phyloP scores from a whole-genome alignment of 768 basidiomycete species.

The Pisolithus orientalis region DNA sequence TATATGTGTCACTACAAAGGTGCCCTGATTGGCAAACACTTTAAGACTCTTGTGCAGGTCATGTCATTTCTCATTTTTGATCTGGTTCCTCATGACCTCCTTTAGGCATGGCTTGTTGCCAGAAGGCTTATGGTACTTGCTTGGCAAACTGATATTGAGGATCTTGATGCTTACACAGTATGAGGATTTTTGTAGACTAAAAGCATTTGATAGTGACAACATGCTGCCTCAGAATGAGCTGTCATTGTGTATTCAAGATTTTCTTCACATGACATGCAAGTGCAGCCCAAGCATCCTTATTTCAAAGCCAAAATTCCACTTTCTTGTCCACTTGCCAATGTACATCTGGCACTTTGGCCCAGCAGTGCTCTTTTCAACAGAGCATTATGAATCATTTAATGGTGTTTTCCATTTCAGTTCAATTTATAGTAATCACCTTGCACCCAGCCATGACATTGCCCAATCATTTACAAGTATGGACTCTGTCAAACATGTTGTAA shows the following conservation, averaged over 20 bases:
- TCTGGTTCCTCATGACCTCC: conserved; percentile 18
- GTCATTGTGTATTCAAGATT: conserved; percentile 15
- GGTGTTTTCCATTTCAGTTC: conserved; percentile 19
- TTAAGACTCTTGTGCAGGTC: conserved; percentile 25
- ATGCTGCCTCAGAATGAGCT: not conserved
- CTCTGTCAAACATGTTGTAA: conserved; percentile 9
- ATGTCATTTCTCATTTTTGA: conserved; percentile 28
- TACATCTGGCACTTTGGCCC: conserved; percentile 25
- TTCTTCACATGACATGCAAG: conserved; percentile 13
- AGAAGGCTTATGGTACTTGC: conserved; percentile 32
- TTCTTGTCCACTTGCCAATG: conserved; percentile 22
- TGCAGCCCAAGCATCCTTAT: conserved; percentile 22
- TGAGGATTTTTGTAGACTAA: not conserved
- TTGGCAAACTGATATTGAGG: conserved; percentile 36
- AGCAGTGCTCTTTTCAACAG: conserved; percentile 22
- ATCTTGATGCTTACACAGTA: too few relatives aligned
- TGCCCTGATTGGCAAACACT: conserved; percentile 26
- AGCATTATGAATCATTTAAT: too few relatives aligned
- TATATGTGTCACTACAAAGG: conserved; percentile 29
- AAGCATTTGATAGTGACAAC: not conserved
- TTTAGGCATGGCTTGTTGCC: conserved; percentile 25
- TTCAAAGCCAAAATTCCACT: conserved; percentile 26
- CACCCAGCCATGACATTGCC: conserved; percentile 20
- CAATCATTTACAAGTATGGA: conserved; percentile 7
- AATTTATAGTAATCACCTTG: conserved; percentile 26